Evolutionary conservation across 768 basidiomycete species (phyloP).

Genomic region (Vishniacozyma victoriae): DNA sequence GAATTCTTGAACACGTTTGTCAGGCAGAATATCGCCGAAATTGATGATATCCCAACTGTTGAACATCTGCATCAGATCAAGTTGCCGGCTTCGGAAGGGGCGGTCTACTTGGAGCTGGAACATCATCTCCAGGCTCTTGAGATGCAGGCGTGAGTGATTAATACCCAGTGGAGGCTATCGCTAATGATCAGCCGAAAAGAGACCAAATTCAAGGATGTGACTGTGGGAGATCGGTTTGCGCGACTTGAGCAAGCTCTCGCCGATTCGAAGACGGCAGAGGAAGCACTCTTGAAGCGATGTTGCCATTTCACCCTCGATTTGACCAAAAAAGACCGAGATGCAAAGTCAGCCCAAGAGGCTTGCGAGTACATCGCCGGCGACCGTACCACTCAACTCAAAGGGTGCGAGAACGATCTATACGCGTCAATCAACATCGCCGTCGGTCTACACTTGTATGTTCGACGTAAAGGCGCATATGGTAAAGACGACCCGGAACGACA

Average conservation of each 20-base stretch:
- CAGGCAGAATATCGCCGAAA: constrained; percentile 84
- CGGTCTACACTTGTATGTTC: constrained; percentile 53
- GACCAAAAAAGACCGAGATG: constrained; percentile 29
- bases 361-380: constrained; percentile 86
- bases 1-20: constrained; percentile 46
- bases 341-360: constrained; percentile 75
- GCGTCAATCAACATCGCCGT: constrained; percentile 62
- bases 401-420: constrained; percentile 69
- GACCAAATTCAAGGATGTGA: constrained; percentile 39
- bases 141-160: constrained; percentile 54
- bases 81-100: constrained; percentile 86
- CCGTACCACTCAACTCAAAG: constrained; percentile 69
- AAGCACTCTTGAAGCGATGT: constrained; percentile 88
- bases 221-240: constrained; percentile 64
- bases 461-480: constrained; percentile 63
- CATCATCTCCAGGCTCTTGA: constrained; percentile 86
- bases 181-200: constrained; percentile 45
- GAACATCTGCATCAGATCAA: constrained; percentile 58
- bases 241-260: constrained; percentile 81
- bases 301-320: constrained; percentile 63
- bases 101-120: constrained; percentile 89
- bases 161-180: constrained; percentile 40
- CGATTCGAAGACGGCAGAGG: constrained; percentile 71
- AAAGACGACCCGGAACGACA: constrained; percentile 74
- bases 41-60: constrained; percentile 84